These are phyloP conservation scores for Chalaropsis thielavioides DNA, from an alignment of 2,329 filamentous ascomycete genomes.

Conservation along the genomic window DNA sequence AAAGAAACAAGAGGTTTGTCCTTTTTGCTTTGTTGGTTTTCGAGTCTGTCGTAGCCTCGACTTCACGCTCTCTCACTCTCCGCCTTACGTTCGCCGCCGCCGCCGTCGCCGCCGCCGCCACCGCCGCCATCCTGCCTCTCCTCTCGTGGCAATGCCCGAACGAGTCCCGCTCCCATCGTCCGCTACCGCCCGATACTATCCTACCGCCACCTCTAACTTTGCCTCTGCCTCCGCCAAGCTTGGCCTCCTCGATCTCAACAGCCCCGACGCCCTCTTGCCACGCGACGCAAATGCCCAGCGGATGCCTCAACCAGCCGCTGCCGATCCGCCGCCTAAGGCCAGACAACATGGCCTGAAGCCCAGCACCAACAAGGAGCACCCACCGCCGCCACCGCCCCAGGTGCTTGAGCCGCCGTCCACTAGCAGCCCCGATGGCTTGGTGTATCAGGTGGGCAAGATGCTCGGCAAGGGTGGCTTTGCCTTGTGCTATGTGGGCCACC, in stretches of 20 bases:
- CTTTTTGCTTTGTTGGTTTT: not conserved
- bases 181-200: conserved; percentile 4
- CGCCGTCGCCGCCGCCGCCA: not conserved
- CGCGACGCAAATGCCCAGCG: conserved; percentile 49
- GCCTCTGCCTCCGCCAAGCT: conserved; percentile 1
- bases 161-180: conserved; percentile 16
- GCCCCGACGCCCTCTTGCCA: conserved; percentile 50
- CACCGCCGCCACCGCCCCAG: conserved; percentile 46
- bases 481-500: conserved; percentile 60
- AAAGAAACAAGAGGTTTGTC: not conserved
- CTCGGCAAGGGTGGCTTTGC: conserved; percentile 73
- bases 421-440: conserved; percentile 54
- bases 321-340: conserved; percentile 38
- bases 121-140: not conserved
- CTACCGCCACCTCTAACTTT: conserved; percentile 5
- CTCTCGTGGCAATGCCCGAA: conserved; percentile 14
- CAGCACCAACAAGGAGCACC: conserved; percentile 50
- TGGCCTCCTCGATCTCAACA: conserved; percentile 24
- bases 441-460: conserved; percentile 59
- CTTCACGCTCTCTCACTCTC: too few species aligned
- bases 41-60: too few species aligned
- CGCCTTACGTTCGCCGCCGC: not conserved
- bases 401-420: conserved; percentile 49
- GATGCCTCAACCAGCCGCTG: conserved; percentile 28
- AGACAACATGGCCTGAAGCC: conserved; percentile 35